A percentile compares a stretch with the other conserved stretches of the same genome.
Conservation (phyloP, 2,329 filamentous ascomycete genomes). For the Fragosphaeria purpurea region DNA sequence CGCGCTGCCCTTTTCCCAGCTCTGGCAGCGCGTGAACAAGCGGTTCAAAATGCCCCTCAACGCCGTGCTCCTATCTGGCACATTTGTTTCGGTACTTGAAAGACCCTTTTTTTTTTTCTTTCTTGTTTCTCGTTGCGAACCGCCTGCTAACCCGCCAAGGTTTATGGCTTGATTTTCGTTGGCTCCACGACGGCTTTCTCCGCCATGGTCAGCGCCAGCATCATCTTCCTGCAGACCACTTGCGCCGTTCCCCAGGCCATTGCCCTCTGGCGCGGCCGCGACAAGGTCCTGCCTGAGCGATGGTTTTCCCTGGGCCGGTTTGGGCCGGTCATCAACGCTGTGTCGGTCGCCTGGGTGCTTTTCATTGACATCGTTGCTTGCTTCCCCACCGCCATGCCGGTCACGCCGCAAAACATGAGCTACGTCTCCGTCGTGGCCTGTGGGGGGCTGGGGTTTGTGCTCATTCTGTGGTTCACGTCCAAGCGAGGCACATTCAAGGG, state of each 20-base stretch:
- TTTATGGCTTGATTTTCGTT: constrained; percentile 21
- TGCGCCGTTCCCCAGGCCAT: constrained; percentile 18
- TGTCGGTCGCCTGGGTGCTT: constrained; percentile 3
- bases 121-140: not conserved
- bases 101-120: not conserved
- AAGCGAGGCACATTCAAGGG: constrained; percentile 5
- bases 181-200: constrained; percentile 19
- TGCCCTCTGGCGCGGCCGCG: constrained; percentile 17
- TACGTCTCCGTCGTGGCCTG: constrained; percentile 7
- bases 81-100: constrained; percentile 1
- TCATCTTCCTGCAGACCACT: constrained; percentile 7
- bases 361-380: constrained; percentile 8
- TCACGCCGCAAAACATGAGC: constrained; percentile 14
- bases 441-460: not conserved
- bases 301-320: constrained; percentile 18
- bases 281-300: constrained; percentile 16
- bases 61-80: constrained; percentile 10
- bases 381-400: constrained; percentile 11
- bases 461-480: constrained; percentile 4
- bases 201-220: constrained; percentile 9
- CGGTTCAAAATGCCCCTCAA: constrained; percentile 19
- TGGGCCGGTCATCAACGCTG: constrained; percentile 15
- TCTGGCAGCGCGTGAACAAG: constrained; percentile 15
- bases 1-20: constrained; percentile 16
- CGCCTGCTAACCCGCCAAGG: not conserved